phyloP scores from a whole-genome alignment of 73 alveolate species.

The Symbiodinium pilosum region DNA sequence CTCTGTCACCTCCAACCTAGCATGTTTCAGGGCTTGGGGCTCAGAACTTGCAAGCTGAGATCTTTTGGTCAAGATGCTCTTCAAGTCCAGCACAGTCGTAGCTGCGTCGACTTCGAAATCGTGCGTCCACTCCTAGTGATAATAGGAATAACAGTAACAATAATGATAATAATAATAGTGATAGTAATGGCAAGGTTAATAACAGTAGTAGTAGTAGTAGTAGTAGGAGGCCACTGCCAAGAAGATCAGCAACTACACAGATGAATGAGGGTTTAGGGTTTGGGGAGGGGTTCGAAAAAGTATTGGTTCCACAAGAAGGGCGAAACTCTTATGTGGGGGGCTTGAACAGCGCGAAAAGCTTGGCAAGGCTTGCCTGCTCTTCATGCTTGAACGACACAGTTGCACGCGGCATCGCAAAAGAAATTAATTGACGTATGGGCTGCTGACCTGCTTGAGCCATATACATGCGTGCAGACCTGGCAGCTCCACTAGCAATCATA shows the following conservation, averaged over 20 bases:
- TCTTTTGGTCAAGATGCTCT: neutral
- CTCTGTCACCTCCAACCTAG: neutral
- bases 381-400: slow-evolving; percentile 77
- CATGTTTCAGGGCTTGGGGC: neutral
- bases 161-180: too few relatives aligned
- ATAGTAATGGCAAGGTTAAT: too few relatives aligned
- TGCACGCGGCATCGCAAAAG: slow-evolving; percentile 54
- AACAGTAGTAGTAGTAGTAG: too few relatives aligned
- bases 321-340: too few relatives aligned
- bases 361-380: slow-evolving; percentile 20
- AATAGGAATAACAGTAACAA: neutral
- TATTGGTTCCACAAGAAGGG: too few relatives aligned
- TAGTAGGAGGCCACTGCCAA: too few relatives aligned
- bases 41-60: neutral
- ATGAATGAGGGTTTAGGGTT: too few relatives aligned
- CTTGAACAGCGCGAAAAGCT: too few relatives aligned
- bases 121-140: slow-evolving; percentile 70
- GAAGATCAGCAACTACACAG: too few relatives aligned
- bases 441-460: neutral
- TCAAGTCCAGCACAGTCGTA: slow-evolving; percentile 53
- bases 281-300: too few relatives aligned
- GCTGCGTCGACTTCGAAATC: slow-evolving; percentile 38
- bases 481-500: too few relatives aligned
- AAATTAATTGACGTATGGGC: neutral
- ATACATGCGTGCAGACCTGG: too few relatives aligned